phyloP scores from a whole-genome alignment of 192 early-diverging fungal species.

The Pilobolus umbonatus region DNA sequence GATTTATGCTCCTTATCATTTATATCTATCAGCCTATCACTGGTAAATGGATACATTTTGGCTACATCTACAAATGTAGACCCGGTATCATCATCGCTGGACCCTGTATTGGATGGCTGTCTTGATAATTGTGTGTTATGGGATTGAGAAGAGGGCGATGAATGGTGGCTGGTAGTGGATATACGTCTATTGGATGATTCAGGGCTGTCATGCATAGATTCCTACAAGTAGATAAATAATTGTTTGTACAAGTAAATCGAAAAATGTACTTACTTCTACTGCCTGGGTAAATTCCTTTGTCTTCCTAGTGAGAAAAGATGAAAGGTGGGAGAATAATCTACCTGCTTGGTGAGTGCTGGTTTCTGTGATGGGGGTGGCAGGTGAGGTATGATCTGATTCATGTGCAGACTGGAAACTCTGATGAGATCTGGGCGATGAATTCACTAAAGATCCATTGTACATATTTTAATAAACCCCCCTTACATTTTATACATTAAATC shows the following conservation, averaged over 20 bases:
- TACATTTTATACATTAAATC: too few relatives aligned
- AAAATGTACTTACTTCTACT: slow-evolving; percentile 31
- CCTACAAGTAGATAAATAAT: neutral
- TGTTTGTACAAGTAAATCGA: neutral
- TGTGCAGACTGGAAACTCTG: too few relatives aligned
- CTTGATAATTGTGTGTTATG: neutral
- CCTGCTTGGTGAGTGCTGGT: slow-evolving; percentile 40
- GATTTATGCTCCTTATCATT: too few relatives aligned
- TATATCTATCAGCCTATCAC: neutral
- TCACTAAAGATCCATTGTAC: too few relatives aligned
- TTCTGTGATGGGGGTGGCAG: slow-evolving; percentile 10
- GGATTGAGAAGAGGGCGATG: neutral
- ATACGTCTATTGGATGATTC: neutral
- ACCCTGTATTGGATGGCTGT: neutral
- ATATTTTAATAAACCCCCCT: too few relatives aligned
- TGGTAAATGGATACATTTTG: slow-evolving; percentile 21
- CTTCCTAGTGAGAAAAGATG: slow-evolving; percentile 41
- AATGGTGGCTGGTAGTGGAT: too few relatives aligned
- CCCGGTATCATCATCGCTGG: slow-evolving; percentile 14
- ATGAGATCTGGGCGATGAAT: too few relatives aligned
- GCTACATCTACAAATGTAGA: slow-evolving; percentile 28
- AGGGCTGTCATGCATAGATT: neutral
- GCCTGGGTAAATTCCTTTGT: slow-evolving; percentile 41
- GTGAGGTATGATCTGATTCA: too few relatives aligned
- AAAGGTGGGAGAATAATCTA: slow-evolving; percentile 43